Evolutionary conservation across 331 rosid genomes (phyloP).

Genomic region (Malus hybrid): DNA sequence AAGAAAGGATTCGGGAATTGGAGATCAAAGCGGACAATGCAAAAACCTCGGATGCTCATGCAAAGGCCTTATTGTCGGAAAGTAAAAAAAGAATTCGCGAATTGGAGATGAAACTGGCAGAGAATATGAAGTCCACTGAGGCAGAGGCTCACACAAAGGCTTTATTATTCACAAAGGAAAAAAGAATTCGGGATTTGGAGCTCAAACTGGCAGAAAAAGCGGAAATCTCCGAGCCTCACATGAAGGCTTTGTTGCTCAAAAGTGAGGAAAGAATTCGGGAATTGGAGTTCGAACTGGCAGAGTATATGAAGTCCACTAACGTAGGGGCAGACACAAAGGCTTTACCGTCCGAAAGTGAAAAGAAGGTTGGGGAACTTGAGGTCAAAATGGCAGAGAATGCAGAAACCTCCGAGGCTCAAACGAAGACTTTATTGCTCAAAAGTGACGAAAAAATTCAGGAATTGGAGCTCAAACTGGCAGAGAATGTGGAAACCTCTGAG

Average conservation of each 20-base stretch:
- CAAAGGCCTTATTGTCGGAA: conserved; percentile 6
- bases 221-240: conserved; percentile 1
- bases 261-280: conserved; percentile 18
- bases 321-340: background rate
- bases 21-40: conserved; percentile 27
- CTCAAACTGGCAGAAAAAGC: background rate
- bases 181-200: conserved; percentile 25
- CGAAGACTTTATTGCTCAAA: background rate
- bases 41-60: conserved; percentile 21
- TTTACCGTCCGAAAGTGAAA: too few species aligned
- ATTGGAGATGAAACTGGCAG: background rate
- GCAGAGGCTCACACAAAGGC: background rate
- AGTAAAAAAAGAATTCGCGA: background rate
- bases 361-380: too few species aligned
- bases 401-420: background rate
- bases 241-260: conserved; percentile 5
- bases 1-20: conserved; percentile 4
- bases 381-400: background rate
- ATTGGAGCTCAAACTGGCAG: conserved; percentile 28
- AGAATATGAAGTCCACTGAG: background rate
- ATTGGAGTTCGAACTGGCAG: conserved; percentile 23
- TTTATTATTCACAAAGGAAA: conserved; percentile 15
- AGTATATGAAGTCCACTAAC: background rate
- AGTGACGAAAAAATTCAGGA: conserved; percentile 14
- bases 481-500: background rate